Evolutionary conservation across 495 filamentous ascomycete species (phyloP).

Genomic region (Neurospora terricola): DNA sequence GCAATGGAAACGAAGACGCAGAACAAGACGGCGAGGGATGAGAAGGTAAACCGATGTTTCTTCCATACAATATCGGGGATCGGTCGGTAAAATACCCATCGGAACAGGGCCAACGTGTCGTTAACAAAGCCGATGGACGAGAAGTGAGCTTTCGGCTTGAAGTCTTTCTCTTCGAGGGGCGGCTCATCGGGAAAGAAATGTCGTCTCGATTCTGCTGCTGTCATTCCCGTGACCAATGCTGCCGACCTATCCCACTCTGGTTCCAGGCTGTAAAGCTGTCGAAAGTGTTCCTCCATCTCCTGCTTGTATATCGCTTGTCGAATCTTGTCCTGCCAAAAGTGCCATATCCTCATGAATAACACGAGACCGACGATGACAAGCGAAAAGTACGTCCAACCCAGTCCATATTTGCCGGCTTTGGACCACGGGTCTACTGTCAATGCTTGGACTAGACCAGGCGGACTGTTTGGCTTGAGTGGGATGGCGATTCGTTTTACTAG

Average conservation of each 20-base stretch:
- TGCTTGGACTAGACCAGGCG: constrained; percentile 60
- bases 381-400: constrained; percentile 80
- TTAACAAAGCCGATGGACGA: constrained; percentile 63
- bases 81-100: constrained; percentile 80
- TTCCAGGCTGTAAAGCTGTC: constrained; percentile 39
- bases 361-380: constrained; percentile 58
- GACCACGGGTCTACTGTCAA: constrained; percentile 69
- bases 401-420: constrained; percentile 74
- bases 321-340: constrained; percentile 82
- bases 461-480: constrained; percentile 57
- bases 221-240: constrained; percentile 53
- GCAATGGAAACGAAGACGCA: constrained; percentile 54
- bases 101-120: constrained; percentile 61
- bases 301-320: constrained; percentile 75
- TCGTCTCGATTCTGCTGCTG: constrained; percentile 43
- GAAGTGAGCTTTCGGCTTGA: constrained; percentile 55
- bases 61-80: constrained; percentile 57
- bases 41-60: constrained; percentile 59
- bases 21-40: constrained; percentile 58
- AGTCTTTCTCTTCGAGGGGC: constrained; percentile 35
- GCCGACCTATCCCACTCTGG: constrained; percentile 59
- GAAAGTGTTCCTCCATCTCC: constrained; percentile 48
- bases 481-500: constrained; percentile 69
- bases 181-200: constrained; percentile 57
- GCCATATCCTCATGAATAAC: constrained; percentile 58